These are phyloP conservation scores for Helminthosporium solani DNA, from an alignment of 2,329 filamentous ascomycete genomes.

Conservation along the genomic window DNA sequence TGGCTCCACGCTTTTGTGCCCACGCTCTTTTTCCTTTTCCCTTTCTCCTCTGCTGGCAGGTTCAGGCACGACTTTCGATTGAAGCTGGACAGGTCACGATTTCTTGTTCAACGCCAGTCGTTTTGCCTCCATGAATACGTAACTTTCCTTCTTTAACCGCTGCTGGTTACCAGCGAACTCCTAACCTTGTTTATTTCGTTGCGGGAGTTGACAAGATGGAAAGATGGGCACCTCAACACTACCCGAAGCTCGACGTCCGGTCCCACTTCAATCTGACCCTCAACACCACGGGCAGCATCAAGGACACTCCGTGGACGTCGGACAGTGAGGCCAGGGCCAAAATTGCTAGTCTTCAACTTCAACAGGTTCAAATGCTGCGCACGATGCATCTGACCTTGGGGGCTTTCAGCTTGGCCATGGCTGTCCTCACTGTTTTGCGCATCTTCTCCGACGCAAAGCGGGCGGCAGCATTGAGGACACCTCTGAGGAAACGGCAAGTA, in stretches of 20 bases:
- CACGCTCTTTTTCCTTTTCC: conserved; percentile 39
- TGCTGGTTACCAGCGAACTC: conserved; percentile 44
- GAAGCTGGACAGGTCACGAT: conserved; percentile 38
- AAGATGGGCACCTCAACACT: conserved; percentile 36
- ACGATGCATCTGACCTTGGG: conserved; percentile 44
- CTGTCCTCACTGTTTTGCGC: conserved; percentile 36
- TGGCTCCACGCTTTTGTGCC: conserved; percentile 39
- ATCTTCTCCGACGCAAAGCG: conserved; percentile 43
- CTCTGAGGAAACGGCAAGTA: conserved; percentile 36
- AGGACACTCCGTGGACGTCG: conserved; percentile 31
- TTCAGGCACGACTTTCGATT: conserved; percentile 37
- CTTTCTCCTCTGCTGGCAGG: conserved; percentile 42
- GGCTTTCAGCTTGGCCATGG: conserved; percentile 40
- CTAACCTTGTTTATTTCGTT: conserved; percentile 31
- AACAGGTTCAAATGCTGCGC: conserved; percentile 41
- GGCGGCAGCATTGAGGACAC: conserved; percentile 33
- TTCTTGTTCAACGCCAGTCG: conserved; percentile 37
- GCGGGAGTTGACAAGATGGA: conserved; percentile 39
- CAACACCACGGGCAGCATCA: conserved; percentile 32
- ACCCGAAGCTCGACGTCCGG: conserved; percentile 35
- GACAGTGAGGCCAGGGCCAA: conserved; percentile 32
- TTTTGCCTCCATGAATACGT: conserved; percentile 42
- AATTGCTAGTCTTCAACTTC: conserved; percentile 39
- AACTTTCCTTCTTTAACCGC: conserved; percentile 37
- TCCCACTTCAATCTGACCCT: conserved; percentile 43